Evolutionary conservation across 306 rosid species (phyloP).

Genomic region (Cicer chorassanicum): DNA sequence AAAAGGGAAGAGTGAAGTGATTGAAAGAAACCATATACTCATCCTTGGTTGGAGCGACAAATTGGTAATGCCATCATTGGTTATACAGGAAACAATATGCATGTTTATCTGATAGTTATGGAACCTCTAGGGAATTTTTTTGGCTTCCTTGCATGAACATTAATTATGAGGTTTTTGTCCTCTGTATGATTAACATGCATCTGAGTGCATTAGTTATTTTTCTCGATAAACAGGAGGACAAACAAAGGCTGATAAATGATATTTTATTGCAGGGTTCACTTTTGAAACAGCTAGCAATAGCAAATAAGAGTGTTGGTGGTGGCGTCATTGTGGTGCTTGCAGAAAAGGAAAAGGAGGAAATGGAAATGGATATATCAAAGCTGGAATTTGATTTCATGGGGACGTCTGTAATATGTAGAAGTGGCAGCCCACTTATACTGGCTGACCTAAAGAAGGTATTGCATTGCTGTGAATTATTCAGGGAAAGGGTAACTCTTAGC

Average conservation of each 20-base stretch:
- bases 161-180: not conserved
- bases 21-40: constrained; percentile 92
- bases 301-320: constrained; percentile 94
- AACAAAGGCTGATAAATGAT: constrained; percentile 34
- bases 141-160: constrained; percentile 32
- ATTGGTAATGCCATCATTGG: constrained; percentile 63
- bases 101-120: not conserved
- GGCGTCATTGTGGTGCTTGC: constrained; percentile 97
- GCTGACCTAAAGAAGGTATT: constrained; percentile 95
- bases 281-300: constrained; percentile 93
- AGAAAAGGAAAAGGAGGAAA: constrained; percentile 97
- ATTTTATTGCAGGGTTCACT: constrained; percentile 81
- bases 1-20: constrained; percentile 98
- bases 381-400: constrained; percentile 98
- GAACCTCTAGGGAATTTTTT: constrained; percentile 9
- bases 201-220: constrained; percentile 35
- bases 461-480: constrained; percentile 6
- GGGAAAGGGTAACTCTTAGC: constrained; percentile 20
- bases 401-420: constrained; percentile 92
- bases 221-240: constrained; percentile 32
- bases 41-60: constrained; percentile 99
- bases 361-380: constrained; percentile 95
- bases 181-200: not conserved
- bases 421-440: constrained; percentile 97
- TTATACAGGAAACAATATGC: constrained; percentile 19